phyloP scores from a whole-genome alignment of 1,139 yeast species.

The Sugiyamaella neomexicana region DNA sequence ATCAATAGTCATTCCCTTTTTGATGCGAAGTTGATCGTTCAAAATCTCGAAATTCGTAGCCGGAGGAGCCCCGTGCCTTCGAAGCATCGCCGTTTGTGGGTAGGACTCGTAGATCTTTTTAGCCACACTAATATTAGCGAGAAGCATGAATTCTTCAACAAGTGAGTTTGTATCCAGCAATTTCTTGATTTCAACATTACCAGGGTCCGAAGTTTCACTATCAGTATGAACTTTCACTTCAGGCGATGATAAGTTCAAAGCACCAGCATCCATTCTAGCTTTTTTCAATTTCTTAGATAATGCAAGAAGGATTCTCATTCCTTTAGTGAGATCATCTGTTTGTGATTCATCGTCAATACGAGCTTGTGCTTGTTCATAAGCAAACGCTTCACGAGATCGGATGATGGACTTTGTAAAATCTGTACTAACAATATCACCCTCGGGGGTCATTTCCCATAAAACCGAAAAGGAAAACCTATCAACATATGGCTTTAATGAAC shows the following conservation, averaged over 20 bases:
- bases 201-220: constrained; percentile 95
- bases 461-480: constrained; percentile 96
- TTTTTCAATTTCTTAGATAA: constrained; percentile 84
- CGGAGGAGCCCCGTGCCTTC: constrained; percentile 94
- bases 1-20: constrained; percentile 71
- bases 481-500: constrained; percentile 93
- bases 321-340: constrained; percentile 80
- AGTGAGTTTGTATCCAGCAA: constrained; percentile 87
- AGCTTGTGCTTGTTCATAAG: constrained; percentile 89
- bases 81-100: constrained; percentile 97
- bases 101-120: constrained; percentile 85
- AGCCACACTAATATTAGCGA: constrained; percentile 96
- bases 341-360: constrained; percentile 81
- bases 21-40: constrained; percentile 84
- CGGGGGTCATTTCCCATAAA: constrained; percentile 86
- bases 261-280: constrained; percentile 90
- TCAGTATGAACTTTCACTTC: constrained; percentile 98
- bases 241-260: constrained; percentile 93
- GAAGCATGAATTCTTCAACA: constrained; percentile 97
- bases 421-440: constrained; percentile 83
- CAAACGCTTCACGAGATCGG: constrained; percentile 89
- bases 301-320: constrained; percentile 78
- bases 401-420: constrained; percentile 86
- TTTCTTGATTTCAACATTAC: constrained; percentile 89
- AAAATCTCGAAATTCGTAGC: constrained; percentile 85